phyloP scores from a whole-genome alignment of 768 basidiomycete species.

The Boletus tomentosulus region DNA sequence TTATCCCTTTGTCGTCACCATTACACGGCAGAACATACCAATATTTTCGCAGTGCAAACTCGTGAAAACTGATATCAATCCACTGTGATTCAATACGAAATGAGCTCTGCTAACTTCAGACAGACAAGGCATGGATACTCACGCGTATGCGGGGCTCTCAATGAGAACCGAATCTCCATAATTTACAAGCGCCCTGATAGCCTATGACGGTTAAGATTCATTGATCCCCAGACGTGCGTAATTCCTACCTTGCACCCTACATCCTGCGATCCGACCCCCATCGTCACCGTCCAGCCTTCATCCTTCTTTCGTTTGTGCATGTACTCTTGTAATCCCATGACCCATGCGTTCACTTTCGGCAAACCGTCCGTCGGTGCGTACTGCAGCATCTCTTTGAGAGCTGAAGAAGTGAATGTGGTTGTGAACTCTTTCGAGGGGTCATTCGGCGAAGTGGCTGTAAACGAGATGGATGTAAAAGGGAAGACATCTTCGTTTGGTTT shows the following conservation, averaged over 20 bases:
- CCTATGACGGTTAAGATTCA: conserved; percentile 35
- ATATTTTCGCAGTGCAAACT: conserved; percentile 49
- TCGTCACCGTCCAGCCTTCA: background rate
- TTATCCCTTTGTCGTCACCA: no score
- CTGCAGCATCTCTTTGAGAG: background rate
- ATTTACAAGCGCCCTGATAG: conserved; percentile 33
- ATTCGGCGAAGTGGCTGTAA: background rate
- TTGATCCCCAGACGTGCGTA: background rate
- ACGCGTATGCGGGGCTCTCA: conserved; percentile 75
- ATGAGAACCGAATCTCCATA: conserved; percentile 38
- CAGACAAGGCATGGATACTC: conserved; percentile 19
- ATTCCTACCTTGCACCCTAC: background rate
- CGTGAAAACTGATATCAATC: conserved; percentile 43
- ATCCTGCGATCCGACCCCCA: background rate
- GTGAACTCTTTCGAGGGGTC: background rate
- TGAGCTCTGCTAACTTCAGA: background rate
- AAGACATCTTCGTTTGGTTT: background rate
- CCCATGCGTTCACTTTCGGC: background rate
- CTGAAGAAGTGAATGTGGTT: background rate
- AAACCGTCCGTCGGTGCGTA: background rate
- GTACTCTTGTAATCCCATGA: background rate
- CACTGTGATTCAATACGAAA: conserved; percentile 33
- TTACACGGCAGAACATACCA: conserved; percentile 32
- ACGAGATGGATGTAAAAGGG: background rate
- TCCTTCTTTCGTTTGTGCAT: background rate